Evolutionary conservation across 169 alveolate genomes (phyloP).

Genomic region (Plasmodium gonderi): DNA sequence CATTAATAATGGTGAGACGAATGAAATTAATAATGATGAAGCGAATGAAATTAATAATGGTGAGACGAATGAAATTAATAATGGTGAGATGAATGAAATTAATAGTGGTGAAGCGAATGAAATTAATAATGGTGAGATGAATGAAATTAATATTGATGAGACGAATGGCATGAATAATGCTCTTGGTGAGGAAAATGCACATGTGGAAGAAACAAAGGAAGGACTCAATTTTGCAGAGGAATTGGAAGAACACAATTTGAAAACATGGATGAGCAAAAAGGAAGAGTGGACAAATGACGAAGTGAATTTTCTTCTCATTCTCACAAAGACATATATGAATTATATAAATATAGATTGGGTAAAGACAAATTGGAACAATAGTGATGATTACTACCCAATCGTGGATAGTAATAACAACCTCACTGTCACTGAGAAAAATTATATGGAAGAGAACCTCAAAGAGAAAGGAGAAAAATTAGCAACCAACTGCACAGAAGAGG

Average conservation of each 20-base stretch:
- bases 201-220: not conserved
- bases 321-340: conserved; percentile 67
- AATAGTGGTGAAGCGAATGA: no score
- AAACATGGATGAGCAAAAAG: conserved; percentile 22
- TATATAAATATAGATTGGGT: conserved; percentile 33
- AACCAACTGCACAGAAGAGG: not conserved
- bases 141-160: no score
- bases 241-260: conserved; percentile 1
- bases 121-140: no score
- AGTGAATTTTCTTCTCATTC: conserved; percentile 52
- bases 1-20: no score
- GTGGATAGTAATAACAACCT: not conserved
- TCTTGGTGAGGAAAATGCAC: not conserved
- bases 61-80: no score
- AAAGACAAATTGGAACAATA: not conserved
- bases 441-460: not conserved
- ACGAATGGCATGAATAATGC: no score
- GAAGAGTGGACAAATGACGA: conserved; percentile 58
- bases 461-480: no score
- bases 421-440: not conserved
- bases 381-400: not conserved
- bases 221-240: not conserved
- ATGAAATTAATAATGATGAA: no score
- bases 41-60: no score
- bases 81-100: no score